Conservation (phyloP, 1,284 basidiomycete species). For the Boletus semigastroideus region DNA sequence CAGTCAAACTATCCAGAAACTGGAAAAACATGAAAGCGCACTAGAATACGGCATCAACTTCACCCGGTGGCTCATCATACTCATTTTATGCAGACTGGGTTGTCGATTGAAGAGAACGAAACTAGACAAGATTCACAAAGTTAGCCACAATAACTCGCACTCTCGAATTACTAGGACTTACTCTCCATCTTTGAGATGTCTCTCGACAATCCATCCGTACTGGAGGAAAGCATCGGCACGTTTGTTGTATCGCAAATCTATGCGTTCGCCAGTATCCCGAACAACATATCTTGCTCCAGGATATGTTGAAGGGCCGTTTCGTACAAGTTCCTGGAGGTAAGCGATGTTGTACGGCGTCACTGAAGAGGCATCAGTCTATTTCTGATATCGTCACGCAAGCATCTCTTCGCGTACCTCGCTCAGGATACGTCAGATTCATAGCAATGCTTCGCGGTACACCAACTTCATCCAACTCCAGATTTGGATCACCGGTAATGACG, state of each 20-base stretch:
- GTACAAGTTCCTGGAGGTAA: slow-evolving; percentile 94
- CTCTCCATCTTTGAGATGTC: slow-evolving; percentile 98
- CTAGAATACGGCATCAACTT: slow-evolving; percentile 99
- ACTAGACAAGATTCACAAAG: slow-evolving; percentile 38
- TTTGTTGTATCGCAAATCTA: slow-evolving; percentile 96
- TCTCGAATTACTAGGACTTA: slow-evolving; percentile 43
- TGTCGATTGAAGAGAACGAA: slow-evolving; percentile 98
- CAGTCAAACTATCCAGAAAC: slow-evolving; percentile 23
- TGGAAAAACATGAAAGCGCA: slow-evolving; percentile 42
- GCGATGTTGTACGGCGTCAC: slow-evolving; percentile 98
- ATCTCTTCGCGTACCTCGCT: slow-evolving; percentile 66
- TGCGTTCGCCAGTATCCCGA: slow-evolving; percentile 96
- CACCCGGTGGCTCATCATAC: slow-evolving; percentile 99
- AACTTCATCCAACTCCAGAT: slow-evolving; percentile 95
- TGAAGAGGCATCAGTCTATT: slow-evolving; percentile 31
- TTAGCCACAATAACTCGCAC: slow-evolving; percentile 5
- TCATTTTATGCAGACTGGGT: slow-evolving; percentile 99
- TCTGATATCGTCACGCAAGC: background rate
- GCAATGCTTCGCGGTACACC: slow-evolving; percentile 98
- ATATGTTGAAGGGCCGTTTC: slow-evolving; percentile 94
- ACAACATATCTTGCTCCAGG: slow-evolving; percentile 98
- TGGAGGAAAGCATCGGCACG: slow-evolving; percentile 97
- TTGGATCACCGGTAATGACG: slow-evolving; percentile 99
- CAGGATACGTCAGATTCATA: slow-evolving; percentile 97
- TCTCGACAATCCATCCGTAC: slow-evolving; percentile 98